phyloP scores from a whole-genome alignment of 345 rosid genomes.

The Trapa bicornis region DNA sequence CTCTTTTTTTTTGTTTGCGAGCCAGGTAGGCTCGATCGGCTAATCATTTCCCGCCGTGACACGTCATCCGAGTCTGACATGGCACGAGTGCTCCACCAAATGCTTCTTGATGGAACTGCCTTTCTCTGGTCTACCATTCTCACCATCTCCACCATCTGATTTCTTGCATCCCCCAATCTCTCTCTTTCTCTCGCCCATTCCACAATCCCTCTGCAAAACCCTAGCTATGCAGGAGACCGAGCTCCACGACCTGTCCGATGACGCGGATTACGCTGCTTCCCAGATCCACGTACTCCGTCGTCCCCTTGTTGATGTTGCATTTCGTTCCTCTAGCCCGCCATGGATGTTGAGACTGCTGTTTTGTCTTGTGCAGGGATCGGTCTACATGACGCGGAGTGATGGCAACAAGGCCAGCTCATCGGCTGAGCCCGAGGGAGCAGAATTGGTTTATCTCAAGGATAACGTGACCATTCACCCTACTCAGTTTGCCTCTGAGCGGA shows the following conservation, averaged over 20 bases:
- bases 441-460: constrained; percentile 58
- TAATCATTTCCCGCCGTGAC: too few relatives aligned
- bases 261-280: constrained; percentile 94
- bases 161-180: background rate
- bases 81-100: too few relatives aligned
- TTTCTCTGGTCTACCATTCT: too few relatives aligned
- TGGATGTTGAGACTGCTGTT: background rate
- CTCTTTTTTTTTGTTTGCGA: too few relatives aligned
- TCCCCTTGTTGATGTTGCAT: background rate
- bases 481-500: constrained; percentile 80
- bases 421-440: constrained; percentile 58
- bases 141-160: too few relatives aligned
- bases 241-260: constrained; percentile 84
- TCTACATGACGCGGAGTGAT: constrained; percentile 54
- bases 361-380: constrained; percentile 38
- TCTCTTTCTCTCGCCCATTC: background rate
- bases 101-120: too few relatives aligned
- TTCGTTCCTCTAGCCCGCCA: background rate
- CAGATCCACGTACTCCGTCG: constrained; percentile 41
- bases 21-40: too few relatives aligned
- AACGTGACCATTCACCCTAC: constrained; percentile 88
- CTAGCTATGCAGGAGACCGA: constrained; percentile 63
- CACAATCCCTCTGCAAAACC: background rate
- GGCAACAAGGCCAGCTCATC: constrained; percentile 48
- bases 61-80: too few relatives aligned